Evolutionary conservation across 1,284 basidiomycete genomes (phyloP), one percentile per base, ranked within the genome.

Genomic region (Cryptococcus sp.): DNA sequence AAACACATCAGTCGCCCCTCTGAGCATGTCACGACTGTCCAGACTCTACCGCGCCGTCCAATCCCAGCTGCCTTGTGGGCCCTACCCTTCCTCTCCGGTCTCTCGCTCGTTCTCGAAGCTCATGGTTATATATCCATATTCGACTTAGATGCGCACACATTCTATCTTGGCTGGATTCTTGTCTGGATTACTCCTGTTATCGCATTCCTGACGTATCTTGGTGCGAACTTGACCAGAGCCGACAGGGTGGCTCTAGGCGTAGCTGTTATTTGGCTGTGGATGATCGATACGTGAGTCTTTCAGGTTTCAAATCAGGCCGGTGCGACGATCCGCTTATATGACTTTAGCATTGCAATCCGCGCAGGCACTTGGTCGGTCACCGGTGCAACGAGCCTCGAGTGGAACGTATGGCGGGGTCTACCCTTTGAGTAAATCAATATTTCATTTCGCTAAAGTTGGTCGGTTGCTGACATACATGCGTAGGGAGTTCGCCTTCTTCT

Each of bases 401-500:
- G 65, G 7, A 54, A 71, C 13, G 39, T 75, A 13, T 68, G 67
- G 63, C 56, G 62, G 8, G 72, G 68, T 41, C 55, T 75, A 19
- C 73, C 73, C 17, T 20, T 75, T 5, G 73, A 75, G 73, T 73
- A 55, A 61, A 71, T 65, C 10, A 11, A 8, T 37, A 8, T 17
- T 38, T 54, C 6, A 38, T 37, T 26, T 45, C 37, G 8, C 2
- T 7, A 34, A 29, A 4, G 29, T 5, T 7, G 29, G 8, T 34
- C 13, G 8, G 8, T 34, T 13, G 29, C 29, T 34, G 8, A 34
- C 29, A 5, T 13, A 34, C 13, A 13, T 13, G 25, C 41, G 19
- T 56, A 74, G 73, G 57, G 73, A 75, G 60, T 68, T 66, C 39
- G 47, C 70, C 46, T 75, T 75, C 62, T 75, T 74, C 60, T 58